Evolutionary conservation across 129 eudicot genomes (phyloP).

Genomic region (Centella asiatica): DNA sequence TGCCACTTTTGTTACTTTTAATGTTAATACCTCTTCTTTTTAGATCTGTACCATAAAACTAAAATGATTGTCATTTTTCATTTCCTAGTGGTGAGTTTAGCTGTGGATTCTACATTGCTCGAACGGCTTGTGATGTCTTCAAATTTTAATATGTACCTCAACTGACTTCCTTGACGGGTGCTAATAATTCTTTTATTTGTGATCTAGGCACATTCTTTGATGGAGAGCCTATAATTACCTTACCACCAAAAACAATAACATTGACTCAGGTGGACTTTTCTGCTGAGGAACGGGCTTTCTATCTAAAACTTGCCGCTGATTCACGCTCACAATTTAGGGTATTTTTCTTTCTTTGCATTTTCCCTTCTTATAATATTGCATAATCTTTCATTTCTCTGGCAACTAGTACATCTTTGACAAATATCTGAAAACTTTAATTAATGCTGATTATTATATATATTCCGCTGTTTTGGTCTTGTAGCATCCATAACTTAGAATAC

Average conservation of each 20-base stretch:
- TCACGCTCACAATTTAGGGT: slow-evolving; percentile 86
- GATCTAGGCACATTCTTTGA: slow-evolving; percentile 60
- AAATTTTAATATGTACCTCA: background rate
- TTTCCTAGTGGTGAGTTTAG: too few species aligned
- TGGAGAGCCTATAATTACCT: slow-evolving; percentile 75
- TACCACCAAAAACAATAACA: slow-evolving; percentile 64
- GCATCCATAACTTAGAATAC: background rate
- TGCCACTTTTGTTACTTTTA: too few species aligned
- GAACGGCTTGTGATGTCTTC: background rate
- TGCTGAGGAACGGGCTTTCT: slow-evolving; percentile 73
- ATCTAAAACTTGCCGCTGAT: slow-evolving; percentile 61
- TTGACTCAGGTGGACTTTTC: slow-evolving; percentile 56
- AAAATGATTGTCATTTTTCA: too few species aligned
- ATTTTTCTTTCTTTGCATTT: slow-evolving; percentile 3
- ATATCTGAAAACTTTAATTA: too few species aligned
- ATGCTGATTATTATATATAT: too few species aligned
- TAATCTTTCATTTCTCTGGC: background rate
- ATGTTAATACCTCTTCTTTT: too few species aligned
- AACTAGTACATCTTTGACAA: too few species aligned
- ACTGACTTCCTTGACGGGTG: background rate
- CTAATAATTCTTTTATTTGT: slow-evolving; percentile 18
- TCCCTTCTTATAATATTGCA: background rate
- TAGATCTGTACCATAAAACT: too few species aligned
- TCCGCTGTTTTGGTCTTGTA: background rate
- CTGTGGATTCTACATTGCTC: background rate